Conservation (phyloP, 2,329 filamentous ascomycete species). For the Ophiosphaerella korrae region DNA sequence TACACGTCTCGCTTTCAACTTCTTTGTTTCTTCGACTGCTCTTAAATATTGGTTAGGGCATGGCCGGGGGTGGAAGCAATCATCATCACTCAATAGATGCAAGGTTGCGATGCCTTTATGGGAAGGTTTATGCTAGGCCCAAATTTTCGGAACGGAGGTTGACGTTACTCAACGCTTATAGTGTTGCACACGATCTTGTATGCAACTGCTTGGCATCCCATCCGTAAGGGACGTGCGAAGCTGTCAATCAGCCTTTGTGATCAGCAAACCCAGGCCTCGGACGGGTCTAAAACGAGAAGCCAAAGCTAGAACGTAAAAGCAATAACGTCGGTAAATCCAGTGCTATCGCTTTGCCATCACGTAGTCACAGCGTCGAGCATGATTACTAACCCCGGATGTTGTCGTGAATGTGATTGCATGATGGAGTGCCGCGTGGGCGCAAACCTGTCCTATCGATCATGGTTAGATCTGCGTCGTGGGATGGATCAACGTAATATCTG, state of each 20-base stretch:
- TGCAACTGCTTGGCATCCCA: neutral
- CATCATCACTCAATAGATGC: neutral
- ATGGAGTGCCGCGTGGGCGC: no score
- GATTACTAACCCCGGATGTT: neutral
- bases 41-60: no score
- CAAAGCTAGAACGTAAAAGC: constrained; percentile 1
- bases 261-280: neutral
- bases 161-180: neutral
- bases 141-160: neutral
- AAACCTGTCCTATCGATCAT: neutral
- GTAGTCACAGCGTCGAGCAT: neutral
- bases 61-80: no score
- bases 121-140: neutral
- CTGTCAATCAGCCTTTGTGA: constrained; percentile 1
- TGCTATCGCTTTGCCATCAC: neutral
- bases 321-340: neutral
- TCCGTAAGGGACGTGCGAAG: neutral
- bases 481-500: constrained; percentile 1
- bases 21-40: no score
- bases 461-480: neutral
- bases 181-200: neutral
- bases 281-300: neutral
- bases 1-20: no score
- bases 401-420: neutral
- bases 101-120: neutral